Evolutionary conservation across 768 basidiomycete genomes (phyloP), one percentile per base, ranked within the genome.

Genomic region (Rhodocollybia butyracea): DNA sequence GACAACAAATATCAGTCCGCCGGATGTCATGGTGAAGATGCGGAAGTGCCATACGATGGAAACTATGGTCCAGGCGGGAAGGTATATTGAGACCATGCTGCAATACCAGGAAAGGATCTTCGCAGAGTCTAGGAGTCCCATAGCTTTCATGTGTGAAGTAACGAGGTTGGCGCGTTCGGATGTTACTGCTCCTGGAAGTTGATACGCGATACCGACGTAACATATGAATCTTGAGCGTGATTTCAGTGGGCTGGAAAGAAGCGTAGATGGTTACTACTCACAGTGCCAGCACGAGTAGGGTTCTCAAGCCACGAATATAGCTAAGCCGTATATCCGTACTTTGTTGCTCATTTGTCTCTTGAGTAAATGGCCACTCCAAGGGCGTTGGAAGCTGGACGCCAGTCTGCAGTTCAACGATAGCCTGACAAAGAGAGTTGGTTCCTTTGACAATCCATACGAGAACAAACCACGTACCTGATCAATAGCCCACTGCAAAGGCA

Each of bases 401-500:
- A 0, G 88, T 84, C 57, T 77, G 76, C 10, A 91, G 74, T 58
- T 85, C 79, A 22, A 91, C 86, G 59, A 91, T 82, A 13, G 88
- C 86, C 89, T 89, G 46, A 10, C 51, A 29, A 46, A 42, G 19
- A 46, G 30, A 8, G 53, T n/a, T 31, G 21, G 31, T 11, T 11
- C 10, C 11, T 24, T 15, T 46, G n/a, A n/a, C 17, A 24, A 29
- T 42, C 27, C 11, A 26, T 12, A 8, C 50, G 13, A 54, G 54
- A 36, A 41, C 5, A 43, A 41, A 41, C 17, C 15, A 8, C 80
- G 26, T 57, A 85, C 88, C 64, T 80, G 74, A 61, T 92, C 90
- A 32, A 92, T 72, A 10, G 88, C 86, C 79, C 89, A 85, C 59
- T 92, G 90, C 21, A 92, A 59, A 1, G 90, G 90, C 17, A 92